Evolutionary conservation across 805 yeast species (phyloP), one percentile per base, ranked within the genome.

Genomic region (Pichia ethanolica): DNA sequence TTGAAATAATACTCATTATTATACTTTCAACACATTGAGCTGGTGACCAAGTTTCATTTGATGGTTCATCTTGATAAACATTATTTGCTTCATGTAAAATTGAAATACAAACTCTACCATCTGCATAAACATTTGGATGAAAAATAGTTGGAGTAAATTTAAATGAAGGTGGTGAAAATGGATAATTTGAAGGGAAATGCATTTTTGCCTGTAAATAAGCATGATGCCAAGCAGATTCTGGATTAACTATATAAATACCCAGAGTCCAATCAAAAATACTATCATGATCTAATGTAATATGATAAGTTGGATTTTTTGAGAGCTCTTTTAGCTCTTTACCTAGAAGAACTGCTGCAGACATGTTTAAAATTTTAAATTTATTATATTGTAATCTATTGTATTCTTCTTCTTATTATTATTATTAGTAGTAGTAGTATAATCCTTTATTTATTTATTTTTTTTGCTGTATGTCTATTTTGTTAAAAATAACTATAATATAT

Each of bases 121-220:
- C 97, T 53, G 88, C 78, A 69, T 91, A 91, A 48, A 91, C 95
- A 65, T 91, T 91, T 28, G 98, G 98, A 62, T 91, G 98, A 70
- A 82, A 90, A 57, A 91, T 87, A 40, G 96, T 84, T 12, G 97
- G 96, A 7, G 91, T 83, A 73, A 91, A 91, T 58, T 95, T 75
- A 71, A 89, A 91, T 36, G 85, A 80, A 40, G 98, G 99, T 32
- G 99, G 99, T 26, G 87, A 73, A 63, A 79, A 91, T 4, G 98
- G 99, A 69, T 83, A 91, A 66, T 89, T 96, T 26, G 73, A 69
- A 6, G 98, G 98, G 69, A 91, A 91, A 58, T 83, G 77, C 96
- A 91, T 88, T 64, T 88, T 95, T 26, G 96, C 96, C 63, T 82
- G 87, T 71, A 91, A 86, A 68, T 86, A 91, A 12, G 97, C 97